Percentiles rank a stretch among this genome's conserved stretches.
These are phyloP conservation scores for Xenoacremonium recifei DNA, from an alignment of 2,329 filamentous ascomycete species.

Conservation along the genomic window DNA sequence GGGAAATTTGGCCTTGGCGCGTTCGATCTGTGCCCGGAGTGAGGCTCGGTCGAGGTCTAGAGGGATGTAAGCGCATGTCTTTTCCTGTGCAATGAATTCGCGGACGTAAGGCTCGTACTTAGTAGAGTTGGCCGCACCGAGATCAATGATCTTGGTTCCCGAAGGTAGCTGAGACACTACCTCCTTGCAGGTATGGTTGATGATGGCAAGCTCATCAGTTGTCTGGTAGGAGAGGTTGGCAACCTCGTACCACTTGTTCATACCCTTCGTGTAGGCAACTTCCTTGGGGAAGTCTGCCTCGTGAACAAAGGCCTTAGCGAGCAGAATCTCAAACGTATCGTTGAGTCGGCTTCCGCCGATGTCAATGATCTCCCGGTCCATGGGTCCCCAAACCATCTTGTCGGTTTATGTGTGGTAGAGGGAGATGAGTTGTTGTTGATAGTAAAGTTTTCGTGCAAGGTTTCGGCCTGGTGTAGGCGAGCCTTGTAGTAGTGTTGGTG, in stretches of 20 bases:
- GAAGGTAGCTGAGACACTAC: slow-evolving; percentile 12
- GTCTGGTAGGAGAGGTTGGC: slow-evolving; percentile 20
- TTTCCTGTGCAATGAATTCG: slow-evolving; percentile 13
- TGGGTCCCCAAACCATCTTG: too few species aligned
- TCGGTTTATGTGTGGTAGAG: too few species aligned
- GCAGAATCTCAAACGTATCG: slow-evolving; percentile 8
- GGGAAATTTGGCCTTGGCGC: slow-evolving; percentile 10
- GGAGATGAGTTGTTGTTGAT: too few species aligned
- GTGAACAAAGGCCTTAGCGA: slow-evolving; percentile 7
- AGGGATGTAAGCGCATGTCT: slow-evolving; percentile 14
- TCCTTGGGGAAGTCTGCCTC: slow-evolving; percentile 22
- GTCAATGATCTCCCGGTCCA: slow-evolving; percentile 14
- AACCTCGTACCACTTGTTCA: slow-evolving; percentile 18
- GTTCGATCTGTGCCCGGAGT: slow-evolving; percentile 8
- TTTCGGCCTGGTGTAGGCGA: too few species aligned
- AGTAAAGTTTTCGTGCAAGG: too few species aligned
- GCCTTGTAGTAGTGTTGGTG: too few species aligned
- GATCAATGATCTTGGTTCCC: slow-evolving; percentile 13
- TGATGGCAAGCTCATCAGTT: slow-evolving; percentile 11
- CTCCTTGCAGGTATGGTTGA: slow-evolving; percentile 10
- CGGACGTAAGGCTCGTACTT: slow-evolving; percentile 20
- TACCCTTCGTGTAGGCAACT: slow-evolving; percentile 17
- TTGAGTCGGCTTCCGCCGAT: slow-evolving; percentile 17
- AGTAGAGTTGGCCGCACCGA: slow-evolving; percentile 18
- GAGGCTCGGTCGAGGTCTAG: slow-evolving; percentile 14